These are phyloP conservation scores for Xylariaceae sp. DNA, from an alignment of 2,329 filamentous ascomycete species.

Conservation along the genomic window DNA sequence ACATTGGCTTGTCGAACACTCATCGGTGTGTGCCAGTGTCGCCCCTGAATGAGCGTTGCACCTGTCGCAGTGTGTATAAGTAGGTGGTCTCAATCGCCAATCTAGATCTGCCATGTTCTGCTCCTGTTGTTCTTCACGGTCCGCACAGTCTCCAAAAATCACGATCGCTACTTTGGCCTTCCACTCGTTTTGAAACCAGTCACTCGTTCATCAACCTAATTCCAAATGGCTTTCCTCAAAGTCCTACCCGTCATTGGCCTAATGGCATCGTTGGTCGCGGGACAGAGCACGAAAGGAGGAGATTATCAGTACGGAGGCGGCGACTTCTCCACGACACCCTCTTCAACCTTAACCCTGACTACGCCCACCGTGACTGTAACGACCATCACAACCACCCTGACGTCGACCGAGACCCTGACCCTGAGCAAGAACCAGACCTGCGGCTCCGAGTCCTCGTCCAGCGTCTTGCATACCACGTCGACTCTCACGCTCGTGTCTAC, in stretches of 20 bases:
- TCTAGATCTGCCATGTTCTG: neutral
- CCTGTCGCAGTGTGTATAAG: neutral
- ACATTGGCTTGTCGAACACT: neutral
- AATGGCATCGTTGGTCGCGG: neutral
- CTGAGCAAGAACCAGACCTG: neutral
- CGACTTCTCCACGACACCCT: neutral
- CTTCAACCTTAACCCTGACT: neutral
- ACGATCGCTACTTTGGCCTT: neutral
- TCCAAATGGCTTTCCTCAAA: neutral
- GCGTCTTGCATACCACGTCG: neutral
- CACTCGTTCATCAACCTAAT: too few relatives aligned
- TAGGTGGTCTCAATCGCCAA: neutral
- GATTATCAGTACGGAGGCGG: neutral
- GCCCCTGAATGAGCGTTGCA: too few relatives aligned
- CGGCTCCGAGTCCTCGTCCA: too few relatives aligned
- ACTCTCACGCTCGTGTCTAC: too few relatives aligned
- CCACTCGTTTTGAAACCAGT: neutral
- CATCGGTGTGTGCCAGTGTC: neutral
- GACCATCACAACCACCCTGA: neutral
- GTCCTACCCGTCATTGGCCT: neutral
- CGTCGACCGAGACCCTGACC: neutral
- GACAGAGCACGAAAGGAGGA: neutral
- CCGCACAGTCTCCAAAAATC: too few relatives aligned
- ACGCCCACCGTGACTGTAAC: neutral
- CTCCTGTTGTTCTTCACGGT: neutral